These are phyloP conservation scores for Myxozyma udenii DNA, from an alignment of 805 yeast species.

Conservation along the genomic window DNA sequence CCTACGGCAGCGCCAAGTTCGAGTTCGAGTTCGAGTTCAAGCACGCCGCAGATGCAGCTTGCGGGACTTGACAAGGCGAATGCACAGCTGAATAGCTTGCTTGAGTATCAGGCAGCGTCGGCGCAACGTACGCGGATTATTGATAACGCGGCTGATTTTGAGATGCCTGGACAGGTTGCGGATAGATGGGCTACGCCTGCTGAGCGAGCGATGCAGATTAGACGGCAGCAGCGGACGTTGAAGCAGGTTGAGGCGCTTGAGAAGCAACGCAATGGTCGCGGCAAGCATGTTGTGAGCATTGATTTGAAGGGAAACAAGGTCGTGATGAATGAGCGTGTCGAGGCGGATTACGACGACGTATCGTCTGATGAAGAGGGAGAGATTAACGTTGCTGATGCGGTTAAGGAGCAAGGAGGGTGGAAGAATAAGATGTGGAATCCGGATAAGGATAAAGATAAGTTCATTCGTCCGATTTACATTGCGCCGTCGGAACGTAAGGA, in stretches of 20 bases:
- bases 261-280: conserved; percentile 63
- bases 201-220: conserved; percentile 83
- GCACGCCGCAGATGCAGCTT: neutral
- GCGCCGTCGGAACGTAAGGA: neutral
- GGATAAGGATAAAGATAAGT: conserved; percentile 7
- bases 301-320: conserved; percentile 80
- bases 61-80: conserved; percentile 57
- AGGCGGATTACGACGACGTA: conserved; percentile 35
- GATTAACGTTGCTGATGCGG: neutral
- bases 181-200: conserved; percentile 79
- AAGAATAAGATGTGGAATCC: conserved; percentile 15
- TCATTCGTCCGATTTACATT: conserved; percentile 18
- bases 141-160: conserved; percentile 89
- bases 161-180: conserved; percentile 52
- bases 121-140: conserved; percentile 89
- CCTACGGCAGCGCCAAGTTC: conserved; percentile 6
- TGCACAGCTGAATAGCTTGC: conserved; percentile 64
- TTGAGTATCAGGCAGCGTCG: conserved; percentile 79
- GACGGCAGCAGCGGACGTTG: conserved; percentile 74
- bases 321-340: conserved; percentile 49
- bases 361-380: conserved; percentile 27
- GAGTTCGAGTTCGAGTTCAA: neutral
- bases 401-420: conserved; percentile 9
- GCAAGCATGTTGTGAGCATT: conserved; percentile 71
- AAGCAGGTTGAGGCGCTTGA: conserved; percentile 62